Percentiles rank a stretch among this genome's conserved stretches.
These are phyloP conservation scores for Tolypocladium guangdongense DNA, from an alignment of 2,329 filamentous ascomycete genomes.

Conservation along the genomic window DNA sequence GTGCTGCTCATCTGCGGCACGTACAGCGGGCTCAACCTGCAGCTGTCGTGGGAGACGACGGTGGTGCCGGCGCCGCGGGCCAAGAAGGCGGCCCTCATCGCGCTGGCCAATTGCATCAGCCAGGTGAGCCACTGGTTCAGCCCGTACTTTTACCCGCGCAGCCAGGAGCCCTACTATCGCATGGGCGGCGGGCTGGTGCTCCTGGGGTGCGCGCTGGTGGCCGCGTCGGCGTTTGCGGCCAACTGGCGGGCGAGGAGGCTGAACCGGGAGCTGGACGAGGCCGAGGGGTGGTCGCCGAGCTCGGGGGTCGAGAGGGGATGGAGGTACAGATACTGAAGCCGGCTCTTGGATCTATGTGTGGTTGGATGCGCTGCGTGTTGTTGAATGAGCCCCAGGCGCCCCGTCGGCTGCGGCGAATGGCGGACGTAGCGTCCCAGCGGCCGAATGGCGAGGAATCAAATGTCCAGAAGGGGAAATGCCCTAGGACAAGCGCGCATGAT, in stretches of 20 bases:
- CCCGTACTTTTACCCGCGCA: slow-evolving; percentile 22
- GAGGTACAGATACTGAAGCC: slow-evolving; percentile 6
- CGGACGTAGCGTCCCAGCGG: neutral
- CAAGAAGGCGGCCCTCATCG: slow-evolving; percentile 28
- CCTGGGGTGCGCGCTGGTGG: slow-evolving; percentile 8
- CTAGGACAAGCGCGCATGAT: neutral
- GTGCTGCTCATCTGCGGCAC: slow-evolving; percentile 27
- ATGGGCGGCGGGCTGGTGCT: slow-evolving; percentile 12
- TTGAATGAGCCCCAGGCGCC: neutral
- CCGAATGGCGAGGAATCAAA: neutral
- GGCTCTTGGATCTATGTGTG: too few relatives aligned
- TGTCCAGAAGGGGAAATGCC: neutral
- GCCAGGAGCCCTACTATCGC: slow-evolving; percentile 15
- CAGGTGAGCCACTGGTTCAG: slow-evolving; percentile 27
- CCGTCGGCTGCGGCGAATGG: neutral
- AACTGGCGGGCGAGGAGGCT: slow-evolving; percentile 9
- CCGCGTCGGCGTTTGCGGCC: slow-evolving; percentile 8
- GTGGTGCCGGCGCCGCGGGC: slow-evolving; percentile 25
- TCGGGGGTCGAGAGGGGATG: slow-evolving; percentile 11
- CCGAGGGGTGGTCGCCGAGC: slow-evolving; percentile 11
- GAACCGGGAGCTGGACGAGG: slow-evolving; percentile 15
- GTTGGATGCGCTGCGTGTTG: neutral
- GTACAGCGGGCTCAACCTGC: slow-evolving; percentile 26
- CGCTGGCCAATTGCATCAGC: slow-evolving; percentile 27
- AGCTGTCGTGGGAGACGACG: slow-evolving; percentile 27